These are phyloP conservation scores for Cronartium ribicola DNA, from an alignment of 1,284 basidiomycete species.

Conservation along the genomic window DNA sequence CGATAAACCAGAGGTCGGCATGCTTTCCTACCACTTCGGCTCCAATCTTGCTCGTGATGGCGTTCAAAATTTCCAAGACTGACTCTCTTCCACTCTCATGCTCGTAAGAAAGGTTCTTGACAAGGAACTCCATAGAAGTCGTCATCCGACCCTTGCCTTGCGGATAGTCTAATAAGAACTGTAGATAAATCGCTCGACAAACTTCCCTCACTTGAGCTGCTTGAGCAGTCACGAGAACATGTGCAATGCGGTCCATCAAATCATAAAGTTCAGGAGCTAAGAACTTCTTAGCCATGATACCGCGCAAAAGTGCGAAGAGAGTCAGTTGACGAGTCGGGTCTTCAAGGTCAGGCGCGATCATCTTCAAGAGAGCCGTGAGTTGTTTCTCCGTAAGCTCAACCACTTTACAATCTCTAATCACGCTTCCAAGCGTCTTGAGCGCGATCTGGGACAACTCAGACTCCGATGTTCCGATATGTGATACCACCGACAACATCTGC, in stretches of 20 bases:
- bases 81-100: constrained; percentile 86
- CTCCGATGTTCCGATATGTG: constrained; percentile 78
- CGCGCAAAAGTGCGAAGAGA: constrained; percentile 84
- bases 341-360: constrained; percentile 86
- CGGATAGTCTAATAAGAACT: constrained; percentile 96
- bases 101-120: constrained; percentile 86
- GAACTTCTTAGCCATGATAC: constrained; percentile 83
- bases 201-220: constrained; percentile 84
- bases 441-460: constrained; percentile 84
- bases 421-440: constrained; percentile 75
- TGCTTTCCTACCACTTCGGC: constrained; percentile 70
- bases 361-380: constrained; percentile 75
- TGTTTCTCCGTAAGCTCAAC: constrained; percentile 84
- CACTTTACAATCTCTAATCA: constrained; percentile 76
- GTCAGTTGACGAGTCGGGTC: constrained; percentile 81
- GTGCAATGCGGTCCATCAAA: constrained; percentile 89
- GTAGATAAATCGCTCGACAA: constrained; percentile 79
- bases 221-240: constrained; percentile 91
- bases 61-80: constrained; percentile 82
- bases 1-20: constrained; percentile 83
- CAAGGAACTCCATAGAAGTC: constrained; percentile 84
- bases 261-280: constrained; percentile 97
- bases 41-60: constrained; percentile 80
- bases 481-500: constrained; percentile 81
- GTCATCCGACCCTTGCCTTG: constrained; percentile 87